Evolutionary conservation across 164 flowering plant species (phyloP).

Genomic region (Litsea cubeba): DNA sequence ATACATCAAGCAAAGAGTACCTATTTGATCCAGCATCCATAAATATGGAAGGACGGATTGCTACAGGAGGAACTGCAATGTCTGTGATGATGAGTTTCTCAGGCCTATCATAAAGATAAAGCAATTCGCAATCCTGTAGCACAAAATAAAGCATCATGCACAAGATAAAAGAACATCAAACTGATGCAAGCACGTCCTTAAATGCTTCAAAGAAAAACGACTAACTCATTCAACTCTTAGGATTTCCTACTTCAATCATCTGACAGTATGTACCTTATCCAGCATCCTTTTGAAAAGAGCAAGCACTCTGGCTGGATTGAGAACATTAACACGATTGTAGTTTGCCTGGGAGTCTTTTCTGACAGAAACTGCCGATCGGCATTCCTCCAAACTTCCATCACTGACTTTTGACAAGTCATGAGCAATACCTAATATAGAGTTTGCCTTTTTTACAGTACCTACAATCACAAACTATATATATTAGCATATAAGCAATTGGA

Average conservation of each 20-base stretch:
- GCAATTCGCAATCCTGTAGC: slow-evolving; percentile 85
- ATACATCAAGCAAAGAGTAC: slow-evolving; percentile 23
- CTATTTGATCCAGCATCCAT: slow-evolving; percentile 59
- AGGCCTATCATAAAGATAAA: slow-evolving; percentile 70
- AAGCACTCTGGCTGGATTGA: slow-evolving; percentile 56
- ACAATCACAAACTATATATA: slow-evolving; percentile 4
- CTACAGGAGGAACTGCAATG: slow-evolving; percentile 80
- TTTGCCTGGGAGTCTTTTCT: slow-evolving; percentile 41
- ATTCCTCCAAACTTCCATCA: slow-evolving; percentile 41
- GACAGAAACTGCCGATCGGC: slow-evolving; percentile 45
- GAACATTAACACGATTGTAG: slow-evolving; percentile 23
- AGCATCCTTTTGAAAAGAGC: slow-evolving; percentile 61
- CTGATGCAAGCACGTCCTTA: too few relatives aligned
- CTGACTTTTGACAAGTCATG: slow-evolving; percentile 60
- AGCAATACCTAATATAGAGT: slow-evolving; percentile 30
- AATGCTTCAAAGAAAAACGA: background rate
- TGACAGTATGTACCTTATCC: slow-evolving; percentile 55
- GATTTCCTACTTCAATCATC: background rate
- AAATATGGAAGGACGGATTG: slow-evolving; percentile 83
- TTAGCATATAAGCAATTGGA: background rate
- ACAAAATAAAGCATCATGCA: slow-evolving; percentile 4
- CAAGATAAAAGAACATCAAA: background rate
- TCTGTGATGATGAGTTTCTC: slow-evolving; percentile 72
- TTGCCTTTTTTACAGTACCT: slow-evolving; percentile 68
- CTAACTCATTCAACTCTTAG: background rate